Conservation (phyloP, 73 alveolate species). For the Uronychia setigera region DNA sequence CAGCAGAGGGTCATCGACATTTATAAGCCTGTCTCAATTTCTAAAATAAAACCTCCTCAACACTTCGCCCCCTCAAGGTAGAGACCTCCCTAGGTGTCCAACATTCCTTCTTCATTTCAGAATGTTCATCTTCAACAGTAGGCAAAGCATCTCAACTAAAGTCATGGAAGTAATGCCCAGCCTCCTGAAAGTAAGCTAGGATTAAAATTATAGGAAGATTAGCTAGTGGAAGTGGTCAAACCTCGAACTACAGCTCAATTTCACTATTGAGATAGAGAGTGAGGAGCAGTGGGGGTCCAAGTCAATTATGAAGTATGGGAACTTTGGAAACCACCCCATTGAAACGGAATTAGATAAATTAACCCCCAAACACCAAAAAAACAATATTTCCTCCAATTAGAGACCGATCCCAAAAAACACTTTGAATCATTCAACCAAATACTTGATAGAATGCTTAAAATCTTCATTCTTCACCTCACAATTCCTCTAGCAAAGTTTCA, state of each 20-base stretch:
- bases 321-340: not conserved
- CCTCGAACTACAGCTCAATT: not conserved
- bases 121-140: not conserved
- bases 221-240: not conserved
- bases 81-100: not conserved
- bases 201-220: not conserved
- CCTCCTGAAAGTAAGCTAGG: not conserved
- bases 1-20: not conserved
- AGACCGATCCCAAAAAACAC: not conserved
- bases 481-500: not conserved
- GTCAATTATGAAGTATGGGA: not conserved
- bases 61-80: not conserved
- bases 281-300: not conserved
- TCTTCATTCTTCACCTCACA: not conserved
- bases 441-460: not conserved
- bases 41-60: not conserved
- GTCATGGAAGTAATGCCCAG: not conserved
- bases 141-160: not conserved
- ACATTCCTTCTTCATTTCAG: not conserved
- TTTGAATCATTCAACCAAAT: not conserved
- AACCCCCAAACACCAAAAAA: not conserved
- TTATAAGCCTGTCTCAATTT: not conserved
- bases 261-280: not conserved
- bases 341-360: too few relatives aligned
- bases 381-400: not conserved